Base-by-base conservation (phyloP, 2,329 filamentous ascomycete genomes). In the Aspergillus floridensis region DNA sequence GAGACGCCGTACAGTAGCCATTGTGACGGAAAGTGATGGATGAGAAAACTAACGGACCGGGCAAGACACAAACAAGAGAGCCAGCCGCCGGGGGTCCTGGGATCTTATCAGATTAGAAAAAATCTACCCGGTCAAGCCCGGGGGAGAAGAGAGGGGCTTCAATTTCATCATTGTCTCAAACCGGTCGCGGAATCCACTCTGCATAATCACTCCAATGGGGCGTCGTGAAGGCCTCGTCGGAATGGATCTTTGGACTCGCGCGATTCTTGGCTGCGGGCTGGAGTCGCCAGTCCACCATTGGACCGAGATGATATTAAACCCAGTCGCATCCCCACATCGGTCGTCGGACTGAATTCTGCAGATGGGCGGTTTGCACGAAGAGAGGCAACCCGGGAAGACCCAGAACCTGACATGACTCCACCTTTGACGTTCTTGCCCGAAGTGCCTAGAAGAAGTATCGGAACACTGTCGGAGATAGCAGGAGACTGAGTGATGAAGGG, bases 1-100 rank as follows among this genome's bases (percentile, higher is more conserved):
- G 51, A 74, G 64, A 50, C 71, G 68, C 53, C 70, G 68, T 55
- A 72, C 66, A 59, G 66, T 59, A 35, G 68, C 63, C 69, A 73
- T 72, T 35, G 16, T 61, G 46, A 22, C 47, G 49, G 47, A 22
- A 8, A 31, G n/a, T 35, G 32, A 4, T 35, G 35, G 50, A 44
- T 48, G 49, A 26, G 24, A 44, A 38, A 16, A 29, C 21, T 32
- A 8, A 10, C 26, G 16, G 24, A 10, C 32, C 16, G 31, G 32
- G 29, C 10, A 16, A 7, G n/a, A 41, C 10, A 21, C 22, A 22
- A 22, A 22, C 22, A 22, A 53, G 12, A 21, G 35, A 26, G 11
- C 24, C 21, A 46, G 38, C 44, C 26, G 44, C 29, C 29, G 48
- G 48, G 22, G 48, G 22, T 24, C 29, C 26, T 48, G 26, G 53